Conservation (phyloP, 345 rosid genomes). For the Aegle marmelos region DNA sequence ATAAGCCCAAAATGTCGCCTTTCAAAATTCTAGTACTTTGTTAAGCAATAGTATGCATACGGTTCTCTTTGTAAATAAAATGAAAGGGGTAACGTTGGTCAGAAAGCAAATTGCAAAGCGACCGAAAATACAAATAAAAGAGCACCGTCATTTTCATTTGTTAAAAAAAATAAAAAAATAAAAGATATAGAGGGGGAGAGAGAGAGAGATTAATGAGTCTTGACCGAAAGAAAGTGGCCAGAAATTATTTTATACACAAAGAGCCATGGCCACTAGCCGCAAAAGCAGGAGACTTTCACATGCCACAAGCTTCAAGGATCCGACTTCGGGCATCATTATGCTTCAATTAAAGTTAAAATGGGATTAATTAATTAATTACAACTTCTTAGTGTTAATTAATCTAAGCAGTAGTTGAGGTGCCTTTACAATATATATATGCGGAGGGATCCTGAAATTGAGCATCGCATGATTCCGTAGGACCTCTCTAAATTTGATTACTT, state of each 20-base stretch:
- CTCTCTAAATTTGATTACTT: background rate
- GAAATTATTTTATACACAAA: background rate
- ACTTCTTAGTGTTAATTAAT: background rate
- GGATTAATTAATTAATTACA: conserved; percentile 15
- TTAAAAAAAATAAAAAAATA: too few relatives aligned
- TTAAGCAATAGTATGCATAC: too few relatives aligned
- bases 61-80: too few relatives aligned
- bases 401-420: conserved; percentile 16
- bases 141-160: background rate
- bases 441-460: conserved; percentile 34
- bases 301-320: conserved; percentile 30
- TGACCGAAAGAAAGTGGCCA: background rate
- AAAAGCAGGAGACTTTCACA: conserved; percentile 58
- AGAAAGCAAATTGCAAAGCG: too few relatives aligned
- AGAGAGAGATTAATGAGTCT: background rate
- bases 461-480: conserved; percentile 7
- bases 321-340: conserved; percentile 36
- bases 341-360: conserved; percentile 33
- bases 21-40: too few relatives aligned
- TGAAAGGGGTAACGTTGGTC: too few relatives aligned
- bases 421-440: background rate
- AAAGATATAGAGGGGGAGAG: too few relatives aligned
- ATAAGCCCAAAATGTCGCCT: too few relatives aligned
- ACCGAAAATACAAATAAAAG: background rate
- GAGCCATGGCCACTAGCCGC: conserved; percentile 36